Percentiles rank a stretch among this genome's conserved stretches.
Evolutionary conservation across 2,329 filamentous ascomycete species (phyloP).

Genomic region (Trichoderma simmonsii): DNA sequence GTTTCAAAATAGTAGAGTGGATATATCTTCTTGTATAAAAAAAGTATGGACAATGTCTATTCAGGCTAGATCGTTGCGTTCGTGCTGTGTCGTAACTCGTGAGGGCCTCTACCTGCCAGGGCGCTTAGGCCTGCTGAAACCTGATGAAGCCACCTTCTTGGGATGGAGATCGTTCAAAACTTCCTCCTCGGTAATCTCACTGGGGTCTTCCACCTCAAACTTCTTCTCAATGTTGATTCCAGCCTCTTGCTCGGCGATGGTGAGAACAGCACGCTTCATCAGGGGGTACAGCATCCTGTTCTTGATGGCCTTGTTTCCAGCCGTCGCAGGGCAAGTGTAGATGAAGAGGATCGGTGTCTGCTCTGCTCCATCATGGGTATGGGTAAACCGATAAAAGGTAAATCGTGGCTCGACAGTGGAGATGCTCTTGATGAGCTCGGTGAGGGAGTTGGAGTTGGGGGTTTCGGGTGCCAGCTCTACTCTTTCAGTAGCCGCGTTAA

Average conservation of each 20-base stretch:
- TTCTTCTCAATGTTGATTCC: conserved; percentile 67
- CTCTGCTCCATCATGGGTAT: conserved; percentile 52
- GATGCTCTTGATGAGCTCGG: conserved; percentile 58
- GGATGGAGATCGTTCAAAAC: conserved; percentile 67
- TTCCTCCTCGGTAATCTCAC: conserved; percentile 65
- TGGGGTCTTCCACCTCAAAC: conserved; percentile 64
- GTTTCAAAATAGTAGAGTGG: conserved; percentile 18
- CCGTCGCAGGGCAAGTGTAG: conserved; percentile 71
- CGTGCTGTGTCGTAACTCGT: conserved; percentile 14
- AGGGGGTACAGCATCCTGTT: conserved; percentile 81
- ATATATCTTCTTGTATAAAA: conserved; percentile 9
- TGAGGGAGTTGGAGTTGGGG: conserved; percentile 51
- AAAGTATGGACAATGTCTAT: conserved; percentile 20
- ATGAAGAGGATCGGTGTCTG: conserved; percentile 69
- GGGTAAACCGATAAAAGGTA: conserved; percentile 69
- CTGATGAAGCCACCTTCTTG: conserved; percentile 61
- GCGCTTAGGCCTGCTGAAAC: conserved; percentile 75
- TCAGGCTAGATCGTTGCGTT: conserved; percentile 18
- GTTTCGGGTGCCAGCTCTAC: conserved; percentile 61
- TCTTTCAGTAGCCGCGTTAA: conserved; percentile 66
- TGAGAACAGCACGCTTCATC: conserved; percentile 64
- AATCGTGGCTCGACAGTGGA: conserved; percentile 69
- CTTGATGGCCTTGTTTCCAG: conserved; percentile 68
- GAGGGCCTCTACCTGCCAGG: conserved; percentile 56
- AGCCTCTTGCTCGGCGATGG: conserved; percentile 62